Evolutionary conservation across 345 rosid species (phyloP).

Genomic region (Populus tremula): DNA sequence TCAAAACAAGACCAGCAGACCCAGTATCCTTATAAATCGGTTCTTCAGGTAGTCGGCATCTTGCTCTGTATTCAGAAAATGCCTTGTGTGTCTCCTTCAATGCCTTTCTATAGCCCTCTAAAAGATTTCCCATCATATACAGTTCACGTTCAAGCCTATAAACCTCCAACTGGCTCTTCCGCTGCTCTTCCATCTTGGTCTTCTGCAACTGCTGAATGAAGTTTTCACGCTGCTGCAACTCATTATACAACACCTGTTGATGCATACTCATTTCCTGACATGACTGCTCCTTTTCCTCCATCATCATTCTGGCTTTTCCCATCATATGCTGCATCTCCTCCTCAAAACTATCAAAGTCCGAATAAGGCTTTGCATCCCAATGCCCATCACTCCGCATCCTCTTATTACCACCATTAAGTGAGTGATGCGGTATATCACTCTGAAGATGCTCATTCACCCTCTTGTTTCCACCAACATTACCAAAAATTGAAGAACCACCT

Average conservation of each 20-base stretch:
- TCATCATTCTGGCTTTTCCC: conserved; percentile 50
- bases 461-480: conserved; percentile 45
- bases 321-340: conserved; percentile 47
- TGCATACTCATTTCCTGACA: conserved; percentile 40
- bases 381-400: conserved; percentile 59
- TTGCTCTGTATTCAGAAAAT: conserved; percentile 63
- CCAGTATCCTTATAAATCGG: conserved; percentile 77
- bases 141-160: conserved; percentile 75
- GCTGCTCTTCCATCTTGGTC: conserved; percentile 55
- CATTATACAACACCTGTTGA: conserved; percentile 49
- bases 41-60: conserved; percentile 47
- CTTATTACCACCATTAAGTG: conserved; percentile 54
- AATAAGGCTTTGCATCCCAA: conserved; percentile 46
- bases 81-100: conserved; percentile 60
- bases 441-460: conserved; percentile 57
- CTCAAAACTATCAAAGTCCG: conserved; percentile 41
- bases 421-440: conserved; percentile 42
- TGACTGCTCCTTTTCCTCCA: conserved; percentile 49
- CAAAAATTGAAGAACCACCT: conserved; percentile 48
- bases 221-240: conserved; percentile 48
- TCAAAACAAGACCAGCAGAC: conserved; percentile 74
- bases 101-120: conserved; percentile 74
- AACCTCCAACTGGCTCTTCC: conserved; percentile 45
- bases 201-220: conserved; percentile 59
- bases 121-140: conserved; percentile 57